Evolutionary conservation across 192 early-diverging fungal species (phyloP), one percentile per base, ranked within the genome.

Genomic region (Umbelopsis sp.): DNA sequence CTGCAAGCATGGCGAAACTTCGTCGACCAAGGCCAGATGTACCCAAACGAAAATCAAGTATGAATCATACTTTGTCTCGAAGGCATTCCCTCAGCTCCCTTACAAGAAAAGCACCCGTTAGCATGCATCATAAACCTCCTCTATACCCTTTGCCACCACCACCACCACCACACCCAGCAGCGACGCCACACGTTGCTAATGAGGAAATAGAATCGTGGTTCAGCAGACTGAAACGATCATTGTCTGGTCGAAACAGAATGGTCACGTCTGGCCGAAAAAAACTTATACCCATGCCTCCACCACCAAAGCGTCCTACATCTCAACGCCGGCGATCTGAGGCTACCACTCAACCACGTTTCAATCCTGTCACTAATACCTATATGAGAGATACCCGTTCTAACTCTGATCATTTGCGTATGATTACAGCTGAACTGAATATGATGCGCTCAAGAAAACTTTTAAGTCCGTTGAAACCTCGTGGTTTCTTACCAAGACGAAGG

Each of bases 341-440:
- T 21, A 76, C 75, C 1, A 72, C 75, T 1, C 75, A 76, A 51
- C 75, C 75, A 12, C 49, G 75, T 9, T 76, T 71, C 21, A 76
- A 76, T 26, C 70, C 75, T 59, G 75, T 29, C 21, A 76, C 75
- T 21, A 76, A 76, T 54, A 76, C 75, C 4, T 76, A 76, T 32
- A 66, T 38, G 45, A 66, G 84, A 49, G 84, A 85, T 68, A 79
- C 80, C 45, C 75, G 84, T 49, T 79, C 77, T 45, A 85, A 85
- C 66, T 59, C 84, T 2, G 82, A 79, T 77, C 82, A 85, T 69
- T 65, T 85, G 21, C 77, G 84, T 21, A 85, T 85, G 80, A 85
- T 85, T 69, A 76, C 81, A 34, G 74, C 82, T 26, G 84, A 85
- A 75, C 45, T 85, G 45, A 83, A 83, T 68, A 85, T 85, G 84